Evolutionary conservation across 2,329 filamentous ascomycete genomes (phyloP).

Genomic region (Botrytis fabae): DNA sequence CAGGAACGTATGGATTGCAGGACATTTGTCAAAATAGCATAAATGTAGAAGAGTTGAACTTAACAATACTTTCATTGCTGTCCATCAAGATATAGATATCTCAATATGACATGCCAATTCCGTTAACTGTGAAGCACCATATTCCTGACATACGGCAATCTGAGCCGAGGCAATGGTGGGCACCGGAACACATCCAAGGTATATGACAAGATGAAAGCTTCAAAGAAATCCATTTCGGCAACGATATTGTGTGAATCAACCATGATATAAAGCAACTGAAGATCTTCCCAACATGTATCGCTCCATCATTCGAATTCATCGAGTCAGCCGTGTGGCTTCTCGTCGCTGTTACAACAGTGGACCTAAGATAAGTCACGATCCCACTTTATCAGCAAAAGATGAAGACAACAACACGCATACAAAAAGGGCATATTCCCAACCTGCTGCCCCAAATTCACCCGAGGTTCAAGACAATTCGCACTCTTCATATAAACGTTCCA

Average conservation of each 20-base stretch:
- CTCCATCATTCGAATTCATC: background rate
- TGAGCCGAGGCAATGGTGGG: conserved; percentile 13
- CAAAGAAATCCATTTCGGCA: background rate
- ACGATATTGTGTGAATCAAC: background rate
- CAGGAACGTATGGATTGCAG: background rate
- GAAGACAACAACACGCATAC: background rate
- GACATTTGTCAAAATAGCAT: background rate
- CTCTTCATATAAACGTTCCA: background rate
- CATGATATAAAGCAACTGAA: background rate
- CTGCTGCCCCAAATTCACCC: background rate
- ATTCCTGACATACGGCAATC: background rate
- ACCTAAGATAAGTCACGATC: background rate
- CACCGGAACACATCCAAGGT: background rate
- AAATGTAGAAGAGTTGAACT: background rate
- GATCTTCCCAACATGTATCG: background rate
- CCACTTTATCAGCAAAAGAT: conserved; percentile 2
- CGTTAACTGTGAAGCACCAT: background rate
- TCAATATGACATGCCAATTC: background rate
- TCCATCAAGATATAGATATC: background rate
- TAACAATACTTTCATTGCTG: background rate
- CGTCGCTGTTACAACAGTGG: conserved; percentile 13
- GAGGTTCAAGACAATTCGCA: background rate
- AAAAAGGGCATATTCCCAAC: background rate
- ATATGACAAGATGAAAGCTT: background rate
- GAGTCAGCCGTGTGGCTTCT: background rate